These are phyloP conservation scores for Loxodes magnus DNA, from an alignment of 73 alveolate genomes.

Conservation along the genomic window DNA sequence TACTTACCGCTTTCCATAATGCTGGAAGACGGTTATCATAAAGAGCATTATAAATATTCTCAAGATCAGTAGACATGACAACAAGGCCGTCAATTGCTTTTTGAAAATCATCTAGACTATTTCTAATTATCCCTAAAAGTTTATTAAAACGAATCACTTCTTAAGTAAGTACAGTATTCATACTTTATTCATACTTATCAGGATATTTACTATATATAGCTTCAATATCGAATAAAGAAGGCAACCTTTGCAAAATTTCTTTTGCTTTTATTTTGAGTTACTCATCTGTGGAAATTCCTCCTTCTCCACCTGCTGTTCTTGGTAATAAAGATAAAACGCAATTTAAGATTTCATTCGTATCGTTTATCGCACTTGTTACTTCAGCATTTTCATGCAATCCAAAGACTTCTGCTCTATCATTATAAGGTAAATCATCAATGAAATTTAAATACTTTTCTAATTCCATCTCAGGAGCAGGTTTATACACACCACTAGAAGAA, in stretches of 20 bases:
- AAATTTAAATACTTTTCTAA: constrained; percentile 68
- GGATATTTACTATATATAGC: constrained; percentile 91
- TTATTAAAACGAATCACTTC: constrained; percentile 93
- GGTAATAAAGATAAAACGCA: constrained; percentile 88
- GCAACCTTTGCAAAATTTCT: constrained; percentile 76
- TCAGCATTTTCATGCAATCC: constrained; percentile 99
- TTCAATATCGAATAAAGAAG: constrained; percentile 81
- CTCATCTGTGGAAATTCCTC: constrained; percentile 90
- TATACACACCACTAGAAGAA: constrained; percentile 49
- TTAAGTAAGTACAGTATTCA: constrained; percentile 94
- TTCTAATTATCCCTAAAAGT: constrained; percentile 65
- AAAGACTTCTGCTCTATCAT: constrained; percentile 95
- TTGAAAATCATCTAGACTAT: constrained; percentile 66
- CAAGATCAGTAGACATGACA: constrained; percentile 92
- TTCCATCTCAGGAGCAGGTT: constrained; percentile 79
- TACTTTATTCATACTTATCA: constrained; percentile 77
- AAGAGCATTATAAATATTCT: constrained; percentile 82
- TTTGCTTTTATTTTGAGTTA: constrained; percentile 75
- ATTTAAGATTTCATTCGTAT: constrained; percentile 65
- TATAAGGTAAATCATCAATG: constrained; percentile 72
- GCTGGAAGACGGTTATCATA: constrained; percentile 96
- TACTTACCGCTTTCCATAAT: constrained; percentile 89
- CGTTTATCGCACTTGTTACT: constrained; percentile 96
- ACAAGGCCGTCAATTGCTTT: constrained; percentile 97
- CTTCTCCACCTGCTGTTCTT: constrained; percentile 87